Evolutionary conservation across 2,329 filamentous ascomycete species (phyloP), one percentile per base, ranked within the genome.

Genomic region (Zasmidium citrigriseum): DNA sequence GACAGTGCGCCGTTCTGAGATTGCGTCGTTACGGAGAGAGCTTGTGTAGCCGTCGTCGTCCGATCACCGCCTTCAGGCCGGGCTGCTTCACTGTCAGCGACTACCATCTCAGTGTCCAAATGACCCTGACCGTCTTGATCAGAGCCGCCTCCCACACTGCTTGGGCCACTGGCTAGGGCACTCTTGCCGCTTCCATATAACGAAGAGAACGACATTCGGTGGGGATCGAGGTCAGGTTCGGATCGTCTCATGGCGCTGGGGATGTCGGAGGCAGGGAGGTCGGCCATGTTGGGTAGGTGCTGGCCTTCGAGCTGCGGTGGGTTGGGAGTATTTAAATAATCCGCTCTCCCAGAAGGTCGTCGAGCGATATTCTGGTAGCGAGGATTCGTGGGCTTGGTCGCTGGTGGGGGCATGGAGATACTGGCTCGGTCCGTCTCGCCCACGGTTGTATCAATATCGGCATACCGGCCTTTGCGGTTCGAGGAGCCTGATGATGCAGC

Each of bases 141-240:
- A n/a, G 75, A 78, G 50, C 74, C 77, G 54, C 74, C 77, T 38
- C 74, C 70, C 14, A 76, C 60, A 4, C 79, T 80, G 62, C 76
- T 80, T 44, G 77, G 70, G 63, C 64, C 78, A 73, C 73, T 84
- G 76, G 68, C 72, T 66, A 59, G 68, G 66, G 58, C 79, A 75
- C 67, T 73, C 82, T 85, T 62, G 46, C 84, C 83, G 22, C 89
- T 76, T 27, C 89, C 91, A 69, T 89, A 89, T 52, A 90, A 77
- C 0, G 89, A 93, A 7, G 88, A 90, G 59, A 88, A 83, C 22
- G 89, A 92, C 70, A 89, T 80, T 52, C 89, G 85, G 68, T 90
- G 89, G 46, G 79, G 79, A 41, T 87, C 77, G 27, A 67, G 50
- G 41, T 71, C 70, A 21, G 66, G 65, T 48, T 72, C 71, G 7